Base-by-base conservation (phyloP, 2,329 filamentous ascomycete genomes). In the Cryoendolithus antarcticus region DNA sequence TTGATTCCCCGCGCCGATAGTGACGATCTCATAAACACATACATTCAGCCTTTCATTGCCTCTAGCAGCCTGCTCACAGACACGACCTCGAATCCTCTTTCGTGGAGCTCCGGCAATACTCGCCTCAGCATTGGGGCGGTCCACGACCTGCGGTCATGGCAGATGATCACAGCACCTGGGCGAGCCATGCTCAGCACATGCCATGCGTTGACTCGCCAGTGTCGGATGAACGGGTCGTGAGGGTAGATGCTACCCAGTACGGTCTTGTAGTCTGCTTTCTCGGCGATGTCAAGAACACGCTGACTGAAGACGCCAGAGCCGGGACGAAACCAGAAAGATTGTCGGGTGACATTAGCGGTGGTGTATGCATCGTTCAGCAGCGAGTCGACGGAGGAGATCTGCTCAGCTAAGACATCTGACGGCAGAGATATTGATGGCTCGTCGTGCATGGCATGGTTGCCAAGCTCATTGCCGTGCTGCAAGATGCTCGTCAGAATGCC, bases 401-500 rank as follows among this genome's bases (percentile, higher is more conserved):
- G 75, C 1, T 57, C 53, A 29, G 67, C 62, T 1, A 94, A 71
- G 44, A 72, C 69, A 1, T 63, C 63, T 37, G 77, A 69, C 31
- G 67, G 61, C 19, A 93, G 66, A 0, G 66, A 65, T 33, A 73
- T 69, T 7, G 79, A 80, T 0, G 85, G 77, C 64, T 91, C 84
- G 60, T 94, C 86, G 57, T 77, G 74, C 84, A 91, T 88, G 7
- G 82, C 86, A 61, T 94, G 86, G 62, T 94, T 94, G 15, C 74
- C 86, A 3, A 94, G 66, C 64, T 70, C 70, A 34, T 64, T 64
- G 3, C 74, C 75, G 4, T 71, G 56, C 24, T 67, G 65, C 3
- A 80, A 52, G 30, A 77, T 58, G 6, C 70, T 58, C 41, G 59
- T 52, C 35, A 82, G 58, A 43, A 72, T 59, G 4, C 53, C 55